Base-by-base conservation (phyloP, 2,329 filamentous ascomycete genomes). In the Nigrospora osmanthi region DNA sequence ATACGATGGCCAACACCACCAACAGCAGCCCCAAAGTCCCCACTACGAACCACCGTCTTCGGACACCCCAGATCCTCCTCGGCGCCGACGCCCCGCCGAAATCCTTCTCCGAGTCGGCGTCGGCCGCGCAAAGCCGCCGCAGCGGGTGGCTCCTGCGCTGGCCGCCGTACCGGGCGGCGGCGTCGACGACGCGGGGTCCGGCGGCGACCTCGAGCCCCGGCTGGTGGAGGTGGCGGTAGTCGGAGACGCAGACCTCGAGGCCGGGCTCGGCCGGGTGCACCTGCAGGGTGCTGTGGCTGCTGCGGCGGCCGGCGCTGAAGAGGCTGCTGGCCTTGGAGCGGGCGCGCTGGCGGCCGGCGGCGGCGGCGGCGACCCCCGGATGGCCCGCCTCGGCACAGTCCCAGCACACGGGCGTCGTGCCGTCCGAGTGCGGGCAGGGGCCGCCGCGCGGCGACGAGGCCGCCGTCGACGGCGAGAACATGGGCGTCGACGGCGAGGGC, bases 381-480 rank as follows among this genome's bases (percentile, higher is more conserved):
- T 42, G 40, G 11, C 40, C 40, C 14, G 40, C 19, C 40, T 42
- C 40, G 40, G 28, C 19, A 33, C 40, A 42, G 40, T 42, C 40
- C 40, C 40, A 42, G n/a, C 40, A 42, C 3, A 42, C 19, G 6
- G 40, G 40, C 4, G 35, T 12, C 9, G 40, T 28, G 10, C 33
- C 40, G 10, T 42, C 40, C 40, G 40, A 36, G 33, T 36, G 40
- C 11, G 40, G 40, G 11, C 40, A 42, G 32, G 33, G 33, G 23
- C 23, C 9, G 23, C 23, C 23, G 23, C 19, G 6, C 12, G 23
- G 31, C 17, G 30, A 30, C 11, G 39, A 17, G 2, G 28, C 32
- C 6, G 33, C 32, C 13, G 40, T 23, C 17, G 33, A 35, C 4
- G 40, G 40, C 7, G 31, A 19, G 17, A 35, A 10, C 32, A 34